These are phyloP conservation scores for Isabelozyma rhagii DNA, from an alignment of 805 yeast species.

Conservation along the genomic window DNA sequence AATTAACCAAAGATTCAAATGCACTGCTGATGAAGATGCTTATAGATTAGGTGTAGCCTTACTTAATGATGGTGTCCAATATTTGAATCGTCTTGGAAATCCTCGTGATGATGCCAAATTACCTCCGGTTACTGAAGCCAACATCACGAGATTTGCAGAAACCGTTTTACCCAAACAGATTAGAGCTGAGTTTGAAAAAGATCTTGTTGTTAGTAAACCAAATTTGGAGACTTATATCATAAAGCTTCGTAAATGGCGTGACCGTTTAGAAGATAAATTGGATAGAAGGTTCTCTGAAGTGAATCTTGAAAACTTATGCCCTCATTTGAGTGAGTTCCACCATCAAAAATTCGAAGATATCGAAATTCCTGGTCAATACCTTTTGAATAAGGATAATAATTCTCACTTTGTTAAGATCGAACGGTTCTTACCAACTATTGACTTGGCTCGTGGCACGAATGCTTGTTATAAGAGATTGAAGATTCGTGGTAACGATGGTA, in stretches of 20 bases:
- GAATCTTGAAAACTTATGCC: slow-evolving; percentile 85
- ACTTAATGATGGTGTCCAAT: slow-evolving; percentile 89
- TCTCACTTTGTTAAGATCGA: slow-evolving; percentile 91
- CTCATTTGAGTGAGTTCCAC: slow-evolving; percentile 94
- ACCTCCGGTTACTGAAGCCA: slow-evolving; percentile 89
- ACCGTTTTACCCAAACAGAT: slow-evolving; percentile 87
- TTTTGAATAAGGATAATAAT: slow-evolving; percentile 83
- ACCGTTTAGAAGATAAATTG: slow-evolving; percentile 83
- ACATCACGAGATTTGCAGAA: slow-evolving; percentile 85
- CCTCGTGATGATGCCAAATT: slow-evolving; percentile 86
- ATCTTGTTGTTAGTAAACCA: slow-evolving; percentile 83
- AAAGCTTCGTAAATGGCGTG: slow-evolving; percentile 87
- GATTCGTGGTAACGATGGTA: slow-evolving; percentile 92
- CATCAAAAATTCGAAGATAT: slow-evolving; percentile 97
- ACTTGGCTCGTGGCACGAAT: slow-evolving; percentile 83
- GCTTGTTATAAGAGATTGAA: slow-evolving; percentile 86
- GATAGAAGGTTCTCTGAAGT: slow-evolving; percentile 80
- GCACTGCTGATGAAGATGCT: slow-evolving; percentile 93
- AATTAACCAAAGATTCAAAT: slow-evolving; percentile 87
- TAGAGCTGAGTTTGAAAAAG: slow-evolving; percentile 86
- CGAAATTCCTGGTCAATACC: slow-evolving; percentile 95
- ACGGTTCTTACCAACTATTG: slow-evolving; percentile 84
- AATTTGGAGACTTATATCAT: slow-evolving; percentile 82
- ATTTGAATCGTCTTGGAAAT: slow-evolving; percentile 77
- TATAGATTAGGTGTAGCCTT: slow-evolving; percentile 90